phyloP scores from a whole-genome alignment of 805 yeast genomes.

The Starmerella khaoyaiensis region DNA sequence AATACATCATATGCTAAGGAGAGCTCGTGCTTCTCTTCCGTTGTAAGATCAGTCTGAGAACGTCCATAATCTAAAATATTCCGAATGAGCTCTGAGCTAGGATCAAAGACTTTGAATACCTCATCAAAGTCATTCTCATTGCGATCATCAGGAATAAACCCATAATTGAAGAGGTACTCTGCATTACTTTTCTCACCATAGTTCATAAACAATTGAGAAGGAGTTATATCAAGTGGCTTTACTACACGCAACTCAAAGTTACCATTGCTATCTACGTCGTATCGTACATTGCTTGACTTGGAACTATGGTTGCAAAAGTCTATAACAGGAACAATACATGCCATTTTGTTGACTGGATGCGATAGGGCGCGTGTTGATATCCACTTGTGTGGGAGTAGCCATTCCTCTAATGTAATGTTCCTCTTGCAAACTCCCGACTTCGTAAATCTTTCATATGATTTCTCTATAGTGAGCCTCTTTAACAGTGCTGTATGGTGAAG shows the following conservation, averaged over 20 bases:
- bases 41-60: slow-evolving; percentile 6
- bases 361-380: slow-evolving; percentile 27
- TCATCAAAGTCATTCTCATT: slow-evolving; percentile 11
- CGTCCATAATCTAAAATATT: slow-evolving; percentile 17
- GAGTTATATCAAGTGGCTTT: neutral
- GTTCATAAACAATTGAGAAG: slow-evolving; percentile 23
- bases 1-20: slow-evolving; percentile 21
- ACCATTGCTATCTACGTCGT: slow-evolving; percentile 12
- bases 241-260: slow-evolving; percentile 14
- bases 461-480: slow-evolving; percentile 19
- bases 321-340: slow-evolving; percentile 42
- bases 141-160: slow-evolving; percentile 27
- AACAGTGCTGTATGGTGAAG: slow-evolving; percentile 22
- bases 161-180: slow-evolving; percentile 32
- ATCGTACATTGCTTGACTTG: slow-evolving; percentile 6
- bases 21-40: slow-evolving; percentile 10
- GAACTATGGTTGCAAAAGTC: slow-evolving; percentile 33
- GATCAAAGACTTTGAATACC: slow-evolving; percentile 18
- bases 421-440: neutral
- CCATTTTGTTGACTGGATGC: slow-evolving; percentile 21
- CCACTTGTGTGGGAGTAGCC: slow-evolving; percentile 29
- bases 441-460: slow-evolving; percentile 18
- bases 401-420: slow-evolving; percentile 20
- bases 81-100: slow-evolving; percentile 15
- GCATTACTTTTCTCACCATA: slow-evolving; percentile 30